A percentile compares a stretch with the other conserved stretches of the same genome.
phyloP scores from a whole-genome alignment of 2,329 filamentous ascomycete genomes.

The Fusarium veterinarium region DNA sequence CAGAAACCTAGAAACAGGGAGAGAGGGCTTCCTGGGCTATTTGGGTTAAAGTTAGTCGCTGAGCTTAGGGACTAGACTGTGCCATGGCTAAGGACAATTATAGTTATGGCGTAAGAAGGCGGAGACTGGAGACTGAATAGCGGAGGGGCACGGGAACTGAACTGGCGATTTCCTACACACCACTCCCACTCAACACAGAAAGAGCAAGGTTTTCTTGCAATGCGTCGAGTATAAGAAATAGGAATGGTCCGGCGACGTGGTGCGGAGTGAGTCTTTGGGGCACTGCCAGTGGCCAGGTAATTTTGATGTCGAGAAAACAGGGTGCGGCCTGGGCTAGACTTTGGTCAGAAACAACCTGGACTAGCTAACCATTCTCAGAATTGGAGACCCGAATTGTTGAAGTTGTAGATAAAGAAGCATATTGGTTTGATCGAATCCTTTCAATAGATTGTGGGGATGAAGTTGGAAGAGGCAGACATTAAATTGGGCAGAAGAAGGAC shows the following conservation, averaged over 20 bases:
- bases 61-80: constrained; percentile 27
- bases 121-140: constrained; percentile 14
- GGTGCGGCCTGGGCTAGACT: constrained; percentile 13
- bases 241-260: constrained; percentile 3
- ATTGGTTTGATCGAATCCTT: background rate
- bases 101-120: constrained; percentile 35
- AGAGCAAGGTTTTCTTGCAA: constrained; percentile 31
- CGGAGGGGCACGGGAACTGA: constrained; percentile 21
- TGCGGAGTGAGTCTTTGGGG: constrained; percentile 31
- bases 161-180: constrained; percentile 28
- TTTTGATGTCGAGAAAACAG: constrained; percentile 9
- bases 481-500: background rate
- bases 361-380: constrained; percentile 28
- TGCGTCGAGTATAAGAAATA: constrained; percentile 7
- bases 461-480: constrained; percentile 2
- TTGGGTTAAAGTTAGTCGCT: constrained; percentile 28
- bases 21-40: constrained; percentile 23
- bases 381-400: constrained; percentile 12
- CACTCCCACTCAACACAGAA: constrained; percentile 5
- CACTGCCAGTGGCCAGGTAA: constrained; percentile 25
- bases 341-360: constrained; percentile 13
- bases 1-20: constrained; percentile 21
- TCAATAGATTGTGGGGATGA: background rate
- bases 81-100: constrained; percentile 28
- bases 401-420: constrained; percentile 24